Base-by-base conservation (phyloP, 1,284 basidiomycete species). In the Xanthoconium separans region DNA sequence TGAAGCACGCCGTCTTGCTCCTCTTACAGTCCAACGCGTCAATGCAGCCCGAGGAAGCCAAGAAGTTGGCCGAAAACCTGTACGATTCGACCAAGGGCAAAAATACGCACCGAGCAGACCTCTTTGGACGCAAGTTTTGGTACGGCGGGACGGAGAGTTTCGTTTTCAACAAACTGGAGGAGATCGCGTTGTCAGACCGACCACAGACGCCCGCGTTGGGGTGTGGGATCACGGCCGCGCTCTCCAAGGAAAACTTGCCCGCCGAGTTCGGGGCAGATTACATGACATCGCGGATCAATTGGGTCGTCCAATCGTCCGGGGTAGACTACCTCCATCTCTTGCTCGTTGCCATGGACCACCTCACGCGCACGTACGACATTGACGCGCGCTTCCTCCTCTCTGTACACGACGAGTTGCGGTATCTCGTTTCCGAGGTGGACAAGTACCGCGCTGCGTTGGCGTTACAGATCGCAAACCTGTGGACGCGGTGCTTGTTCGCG, bases 101-200 rank as follows among this genome's bases (percentile, higher is more conserved):
- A 66, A 94, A 92, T 63, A 89, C 88, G 0, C 84, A 87, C 60
- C 78, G 87, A 18, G 68, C 69, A 1, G 85, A 88, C 58, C 74
- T 87, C 11, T 91, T 91, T 65, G 81, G 79, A 11, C 79, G 86
- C 60, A 91, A 91, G 66, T 93, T 99, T 66, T 99, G 97, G 96
- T 95, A 89, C 68, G 96, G 96, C 13, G 97, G 97, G 4, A 92
- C 93, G 7, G 97, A 99, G 76, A 95, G 91, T 63, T 98, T 86
- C 65, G 84, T 99, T n/a, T 99, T 99, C 84, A 99, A 99, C 80
- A 98, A 96, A 71, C 83, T 99, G 42, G 97, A 99, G 73, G 86
- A 92, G 66, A 96, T 99, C 61, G 96, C 97, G 1, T 75, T 92
- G 24, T 93, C 89, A 11, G 88, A 94, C 57, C 77, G 81, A 27